Evolutionary conservation across 257 asterid species (phyloP).

Genomic region (Solanum pimpinellifolium): DNA sequence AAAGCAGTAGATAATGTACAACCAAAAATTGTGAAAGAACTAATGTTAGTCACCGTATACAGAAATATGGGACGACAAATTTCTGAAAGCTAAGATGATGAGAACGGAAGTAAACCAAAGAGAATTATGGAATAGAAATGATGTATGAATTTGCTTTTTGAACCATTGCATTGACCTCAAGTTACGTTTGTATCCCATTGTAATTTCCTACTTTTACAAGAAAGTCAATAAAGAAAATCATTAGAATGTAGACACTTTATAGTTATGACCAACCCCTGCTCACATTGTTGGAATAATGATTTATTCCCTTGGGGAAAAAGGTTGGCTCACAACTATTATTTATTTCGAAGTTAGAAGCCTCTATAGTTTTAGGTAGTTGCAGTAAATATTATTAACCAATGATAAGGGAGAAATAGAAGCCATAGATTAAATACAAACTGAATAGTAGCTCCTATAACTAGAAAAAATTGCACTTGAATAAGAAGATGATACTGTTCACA

Average conservation of each 20-base stretch:
- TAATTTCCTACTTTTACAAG: not conserved
- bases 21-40: not conserved
- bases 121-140: not conserved
- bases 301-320: not conserved
- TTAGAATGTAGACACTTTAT: not conserved
- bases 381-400: not conserved
- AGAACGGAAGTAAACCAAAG: not conserved
- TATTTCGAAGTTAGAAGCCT: not conserved
- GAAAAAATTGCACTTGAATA: not conserved
- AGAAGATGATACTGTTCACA: not conserved
- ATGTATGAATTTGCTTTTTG: not conserved
- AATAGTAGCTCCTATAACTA: not conserved
- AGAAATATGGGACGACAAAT: not conserved
- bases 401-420: not conserved
- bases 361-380: not conserved
- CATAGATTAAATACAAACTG: not conserved
- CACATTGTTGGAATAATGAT: not conserved
- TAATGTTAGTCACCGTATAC: not conserved
- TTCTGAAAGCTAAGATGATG: not conserved
- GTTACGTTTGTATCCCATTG: not conserved
- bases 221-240: not conserved
- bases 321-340: not conserved
- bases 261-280: not conserved
- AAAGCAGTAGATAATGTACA: conserved; percentile 6
- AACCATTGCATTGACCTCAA: not conserved